A percentile compares a stretch with the other conserved stretches of the same genome.
Evolutionary conservation across 306 rosid genomes (phyloP).

Genomic region (Sindora glabra): DNA sequence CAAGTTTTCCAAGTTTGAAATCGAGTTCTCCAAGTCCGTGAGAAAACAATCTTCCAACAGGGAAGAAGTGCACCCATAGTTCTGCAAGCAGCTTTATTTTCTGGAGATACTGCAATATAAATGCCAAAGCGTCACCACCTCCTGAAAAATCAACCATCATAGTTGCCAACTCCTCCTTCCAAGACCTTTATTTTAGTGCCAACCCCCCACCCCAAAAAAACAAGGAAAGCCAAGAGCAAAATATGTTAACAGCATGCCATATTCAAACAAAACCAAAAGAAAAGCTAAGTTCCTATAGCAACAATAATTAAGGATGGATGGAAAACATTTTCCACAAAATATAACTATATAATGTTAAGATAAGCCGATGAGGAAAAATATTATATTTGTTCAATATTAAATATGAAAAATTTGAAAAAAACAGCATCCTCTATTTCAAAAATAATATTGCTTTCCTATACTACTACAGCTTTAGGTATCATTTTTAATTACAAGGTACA

Average conservation of each 20-base stretch:
- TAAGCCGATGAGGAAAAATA: too few species aligned
- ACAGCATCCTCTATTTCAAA: too few species aligned
- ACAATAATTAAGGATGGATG: not conserved
- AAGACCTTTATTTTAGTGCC: conserved; percentile 58
- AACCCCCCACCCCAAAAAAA: too few species aligned
- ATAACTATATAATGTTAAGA: too few species aligned
- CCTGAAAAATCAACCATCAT: conserved; percentile 19
- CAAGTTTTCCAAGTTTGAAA: conserved; percentile 51
- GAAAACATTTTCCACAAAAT: too few species aligned
- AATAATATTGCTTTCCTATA: too few species aligned
- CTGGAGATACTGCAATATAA: conserved; percentile 45
- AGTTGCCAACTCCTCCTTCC: conserved; percentile 49
- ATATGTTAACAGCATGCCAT: too few species aligned
- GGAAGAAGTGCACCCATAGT: conserved; percentile 52
- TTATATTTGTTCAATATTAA: too few species aligned
- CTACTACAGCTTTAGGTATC: too few species aligned
- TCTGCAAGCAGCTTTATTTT: conserved; percentile 38
- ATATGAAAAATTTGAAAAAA: too few species aligned
- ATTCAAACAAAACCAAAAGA: conserved; percentile 1
- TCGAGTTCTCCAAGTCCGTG: conserved; percentile 27
- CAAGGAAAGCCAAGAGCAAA: too few species aligned
- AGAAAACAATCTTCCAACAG: conserved; percentile 12
- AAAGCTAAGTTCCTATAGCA: not conserved
- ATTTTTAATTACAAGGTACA: too few species aligned
- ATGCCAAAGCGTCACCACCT: conserved; percentile 41